phyloP scores from a whole-genome alignment of 1,284 basidiomycete species.

The Pseudozyma hubeiensis region DNA sequence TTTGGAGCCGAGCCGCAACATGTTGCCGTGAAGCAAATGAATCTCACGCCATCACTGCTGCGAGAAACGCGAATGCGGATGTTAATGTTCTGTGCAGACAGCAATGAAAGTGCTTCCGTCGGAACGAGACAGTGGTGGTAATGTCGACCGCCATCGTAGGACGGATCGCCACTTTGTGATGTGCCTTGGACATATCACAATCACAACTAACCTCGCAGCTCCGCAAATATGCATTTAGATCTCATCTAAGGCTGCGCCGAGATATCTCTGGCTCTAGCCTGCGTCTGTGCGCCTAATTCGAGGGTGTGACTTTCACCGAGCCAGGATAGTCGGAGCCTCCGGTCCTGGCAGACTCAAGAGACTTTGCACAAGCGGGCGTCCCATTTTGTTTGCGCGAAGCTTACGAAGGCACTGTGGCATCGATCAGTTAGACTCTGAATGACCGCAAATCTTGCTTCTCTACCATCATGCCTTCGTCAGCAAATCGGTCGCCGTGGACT shows the following conservation, averaged over 20 bases:
- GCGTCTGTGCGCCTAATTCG: not conserved
- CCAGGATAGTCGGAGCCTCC: too few species aligned
- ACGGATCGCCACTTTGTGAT: too few species aligned
- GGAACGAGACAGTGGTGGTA: not conserved
- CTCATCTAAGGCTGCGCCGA: not conserved
- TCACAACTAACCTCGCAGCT: not conserved
- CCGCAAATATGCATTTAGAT: not conserved
- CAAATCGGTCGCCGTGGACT: too few species aligned
- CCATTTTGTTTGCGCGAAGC: too few species aligned
- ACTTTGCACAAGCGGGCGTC: too few species aligned
- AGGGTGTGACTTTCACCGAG: too few species aligned
- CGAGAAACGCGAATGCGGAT: not conserved
- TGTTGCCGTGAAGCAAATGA: not conserved
- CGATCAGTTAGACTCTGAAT: too few species aligned
- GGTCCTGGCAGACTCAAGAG: too few species aligned
- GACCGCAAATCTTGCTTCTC: too few species aligned
- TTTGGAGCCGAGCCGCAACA: slow-evolving; percentile 24
- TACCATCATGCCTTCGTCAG: too few species aligned
- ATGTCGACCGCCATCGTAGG: not conserved
- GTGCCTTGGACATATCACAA: too few species aligned
- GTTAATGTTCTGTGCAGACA: not conserved
- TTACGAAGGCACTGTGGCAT: too few species aligned
- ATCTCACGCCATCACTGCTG: not conserved
- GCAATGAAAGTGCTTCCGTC: not conserved
- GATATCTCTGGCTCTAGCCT: not conserved